Conservation (phyloP, 148 eudicot species). For the Dysphania ambrosioides region DNA sequence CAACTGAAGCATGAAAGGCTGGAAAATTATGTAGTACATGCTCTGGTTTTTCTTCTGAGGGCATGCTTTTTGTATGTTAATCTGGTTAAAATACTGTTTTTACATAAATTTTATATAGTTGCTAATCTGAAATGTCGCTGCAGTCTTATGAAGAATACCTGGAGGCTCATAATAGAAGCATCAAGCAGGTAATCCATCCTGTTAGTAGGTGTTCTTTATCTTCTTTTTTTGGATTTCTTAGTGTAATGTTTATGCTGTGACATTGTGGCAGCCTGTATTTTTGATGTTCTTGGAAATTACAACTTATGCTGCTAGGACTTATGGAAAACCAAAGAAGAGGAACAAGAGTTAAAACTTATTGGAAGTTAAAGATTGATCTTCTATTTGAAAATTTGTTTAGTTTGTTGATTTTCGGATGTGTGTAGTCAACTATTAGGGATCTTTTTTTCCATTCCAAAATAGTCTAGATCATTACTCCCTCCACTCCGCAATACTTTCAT, state of each 20-base stretch:
- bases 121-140: constrained; percentile 22
- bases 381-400: background rate
- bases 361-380: background rate
- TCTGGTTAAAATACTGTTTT: too few relatives aligned
- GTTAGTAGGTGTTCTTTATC: constrained; percentile 38
- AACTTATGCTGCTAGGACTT: background rate
- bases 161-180: constrained; percentile 61
- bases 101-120: too few relatives aligned
- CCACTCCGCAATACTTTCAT: too few relatives aligned
- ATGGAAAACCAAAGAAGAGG: background rate
- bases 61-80: background rate
- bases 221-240: background rate
- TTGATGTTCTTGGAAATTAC: background rate
- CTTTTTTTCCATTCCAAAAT: too few relatives aligned
- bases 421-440: background rate
- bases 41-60: background rate
- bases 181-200: constrained; percentile 37
- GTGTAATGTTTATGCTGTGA: constrained; percentile 1
- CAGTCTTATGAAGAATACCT: constrained; percentile 89
- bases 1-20: background rate
- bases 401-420: too few relatives aligned
- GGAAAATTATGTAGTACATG: background rate
- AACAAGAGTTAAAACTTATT: background rate
- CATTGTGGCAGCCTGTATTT: background rate
- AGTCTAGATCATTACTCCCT: too few relatives aligned